Base-by-base conservation (phyloP, 306 rosid species). In the Ammopiptanthus mongolicus region DNA sequence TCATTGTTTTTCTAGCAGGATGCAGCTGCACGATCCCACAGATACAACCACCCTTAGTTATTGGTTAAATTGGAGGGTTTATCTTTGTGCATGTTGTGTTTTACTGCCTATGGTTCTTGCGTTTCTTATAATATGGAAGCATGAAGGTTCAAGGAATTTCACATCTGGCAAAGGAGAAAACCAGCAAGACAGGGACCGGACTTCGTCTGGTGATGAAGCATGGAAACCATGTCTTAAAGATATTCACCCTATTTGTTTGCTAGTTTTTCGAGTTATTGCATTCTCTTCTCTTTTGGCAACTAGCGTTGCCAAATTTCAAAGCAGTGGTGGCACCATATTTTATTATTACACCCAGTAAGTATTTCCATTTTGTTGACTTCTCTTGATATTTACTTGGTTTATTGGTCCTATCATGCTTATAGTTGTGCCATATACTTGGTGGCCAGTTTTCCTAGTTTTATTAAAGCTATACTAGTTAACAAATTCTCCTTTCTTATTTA, bases 311-410 rank as follows among this genome's bases (percentile, higher is more conserved):
- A 91, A 89, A 78, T 46, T 83, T 68, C 59, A 62, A 44, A 29
- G 42, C 14, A 83, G 29, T 63, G 85, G 88, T 5, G 84, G 80
- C 64, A 13, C 25, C 83, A 78, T 68, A 42, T 89, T 81, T 78
- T 84, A 18, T 82, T 87, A 86, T 80, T 93, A 93, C 61, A 93
- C 96, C 53, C 98, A 89, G 97, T 93, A 84, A 89, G 97, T 78
- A 60, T 47, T 77, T 81, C 79, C 60, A 37, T 4, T 46, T 47
- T 75, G 21, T 59, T 52, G 17, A 47, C 12, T 1, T 72, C 19
- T 17, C 52, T 47, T 15, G 23, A 7, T 65, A 68, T 64, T 37
- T 21, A 31, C 63, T 65, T 61, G 39, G 42, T 57, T 69, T 55
- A 41, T 59, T 22, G 68, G 41, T 71, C 48, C 23, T 31, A 53